Percentiles rank a stretch among this genome's conserved stretches.
Conservation (phyloP, 2,329 filamentous ascomycete species). For the Huntiella savannae region DNA sequence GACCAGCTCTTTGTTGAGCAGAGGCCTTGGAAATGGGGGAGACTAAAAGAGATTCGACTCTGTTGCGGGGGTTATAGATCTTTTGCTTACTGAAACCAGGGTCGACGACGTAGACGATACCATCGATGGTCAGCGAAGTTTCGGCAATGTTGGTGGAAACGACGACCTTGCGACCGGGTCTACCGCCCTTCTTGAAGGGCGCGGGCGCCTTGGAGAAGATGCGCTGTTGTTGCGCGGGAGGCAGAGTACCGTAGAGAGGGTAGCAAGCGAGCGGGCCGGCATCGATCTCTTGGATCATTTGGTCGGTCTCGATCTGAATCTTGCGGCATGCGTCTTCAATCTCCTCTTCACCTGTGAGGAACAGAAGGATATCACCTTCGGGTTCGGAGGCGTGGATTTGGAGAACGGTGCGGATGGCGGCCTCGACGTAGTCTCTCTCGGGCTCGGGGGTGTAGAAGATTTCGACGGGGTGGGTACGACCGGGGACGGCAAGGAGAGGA, state of each 20-base stretch:
- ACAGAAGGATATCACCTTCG: slow-evolving; percentile 83
- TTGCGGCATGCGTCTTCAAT: slow-evolving; percentile 94
- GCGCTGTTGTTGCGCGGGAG: slow-evolving; percentile 78
- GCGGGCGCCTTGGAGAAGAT: slow-evolving; percentile 84
- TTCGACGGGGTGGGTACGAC: slow-evolving; percentile 88
- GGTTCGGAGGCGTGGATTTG: slow-evolving; percentile 89
- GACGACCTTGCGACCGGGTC: slow-evolving; percentile 83
- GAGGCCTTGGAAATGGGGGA: slow-evolving; percentile 96
- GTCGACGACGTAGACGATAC: slow-evolving; percentile 98
- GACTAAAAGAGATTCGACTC: slow-evolving; percentile 91
- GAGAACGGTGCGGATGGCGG: slow-evolving; percentile 78
- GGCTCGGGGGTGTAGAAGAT: slow-evolving; percentile 97
- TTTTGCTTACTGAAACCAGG: slow-evolving; percentile 99
- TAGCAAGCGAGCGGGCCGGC: slow-evolving; percentile 80
- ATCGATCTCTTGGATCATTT: slow-evolving; percentile 79
- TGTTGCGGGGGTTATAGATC: slow-evolving; percentile 92
- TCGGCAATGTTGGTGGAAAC: slow-evolving; percentile 96
- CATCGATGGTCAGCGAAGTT: slow-evolving; percentile 92
- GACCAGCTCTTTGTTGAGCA: slow-evolving; percentile 90
- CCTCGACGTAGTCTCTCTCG: slow-evolving; percentile 92
- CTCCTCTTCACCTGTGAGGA: slow-evolving; percentile 94
- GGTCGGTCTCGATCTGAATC: slow-evolving; percentile 75
- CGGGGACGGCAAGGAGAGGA: slow-evolving; percentile 80
- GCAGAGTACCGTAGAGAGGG: slow-evolving; percentile 82
- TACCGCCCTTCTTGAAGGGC: slow-evolving; percentile 52